Evolutionary conservation across 176 grass and related monocot species (phyloP).

Genomic region (Poa annua): DNA sequence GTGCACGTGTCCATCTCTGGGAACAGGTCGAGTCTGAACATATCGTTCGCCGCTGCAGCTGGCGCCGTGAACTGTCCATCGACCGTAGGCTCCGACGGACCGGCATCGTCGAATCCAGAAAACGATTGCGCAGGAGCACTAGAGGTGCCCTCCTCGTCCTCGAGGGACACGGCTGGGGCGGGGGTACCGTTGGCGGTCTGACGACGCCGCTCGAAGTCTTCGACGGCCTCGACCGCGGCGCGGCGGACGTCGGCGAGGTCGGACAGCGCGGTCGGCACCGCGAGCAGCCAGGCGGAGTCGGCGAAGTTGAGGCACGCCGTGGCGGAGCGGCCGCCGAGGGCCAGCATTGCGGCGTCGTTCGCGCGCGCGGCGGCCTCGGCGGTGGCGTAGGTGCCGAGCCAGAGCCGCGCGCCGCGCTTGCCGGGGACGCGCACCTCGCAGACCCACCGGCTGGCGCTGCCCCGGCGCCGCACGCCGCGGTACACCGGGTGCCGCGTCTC

Average conservation of each 20-base stretch:
- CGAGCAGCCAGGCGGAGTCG: slow-evolving; percentile 61
- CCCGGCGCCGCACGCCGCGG: slow-evolving; percentile 70
- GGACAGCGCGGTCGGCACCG: slow-evolving; percentile 34
- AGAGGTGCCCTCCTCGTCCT: slow-evolving; percentile 15
- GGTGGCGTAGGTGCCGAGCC: slow-evolving; percentile 74
- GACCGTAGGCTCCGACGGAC: neutral
- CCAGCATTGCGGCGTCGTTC: slow-evolving; percentile 63
- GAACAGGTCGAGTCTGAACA: slow-evolving; percentile 39
- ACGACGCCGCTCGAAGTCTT: slow-evolving; percentile 33
- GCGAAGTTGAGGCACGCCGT: slow-evolving; percentile 62
- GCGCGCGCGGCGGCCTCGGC: slow-evolving; percentile 73
- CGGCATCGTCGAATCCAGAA: neutral
- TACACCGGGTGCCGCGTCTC: slow-evolving; percentile 88
- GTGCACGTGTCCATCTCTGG: slow-evolving; percentile 33
- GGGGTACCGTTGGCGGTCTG: neutral
- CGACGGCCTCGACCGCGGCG: slow-evolving; percentile 48
- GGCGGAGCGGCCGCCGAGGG: slow-evolving; percentile 30
- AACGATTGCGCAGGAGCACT: neutral
- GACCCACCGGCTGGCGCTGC: slow-evolving; percentile 58
- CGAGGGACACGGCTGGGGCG: too few relatives aligned
- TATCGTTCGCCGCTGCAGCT: neutral
- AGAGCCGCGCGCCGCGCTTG: slow-evolving; percentile 59
- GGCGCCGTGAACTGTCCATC: neutral
- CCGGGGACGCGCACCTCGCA: slow-evolving; percentile 78
- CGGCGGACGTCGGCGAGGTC: slow-evolving; percentile 42